Conservation (phyloP, 495 filamentous ascomycete genomes). For the Penicillium alfredii region DNA sequence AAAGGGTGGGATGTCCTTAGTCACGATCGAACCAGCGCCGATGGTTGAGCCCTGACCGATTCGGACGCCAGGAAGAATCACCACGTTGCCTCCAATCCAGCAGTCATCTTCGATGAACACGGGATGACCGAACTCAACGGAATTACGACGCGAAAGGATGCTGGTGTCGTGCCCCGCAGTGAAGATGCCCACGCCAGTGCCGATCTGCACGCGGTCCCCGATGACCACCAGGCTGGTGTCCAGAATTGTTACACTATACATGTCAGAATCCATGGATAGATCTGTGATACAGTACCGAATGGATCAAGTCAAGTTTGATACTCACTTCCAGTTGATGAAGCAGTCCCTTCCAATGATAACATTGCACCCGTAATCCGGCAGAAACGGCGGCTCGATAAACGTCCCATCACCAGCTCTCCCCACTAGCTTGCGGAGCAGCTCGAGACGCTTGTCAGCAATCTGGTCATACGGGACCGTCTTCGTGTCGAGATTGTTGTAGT, state of each 20-base stretch:
- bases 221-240: slow-evolving; percentile 69
- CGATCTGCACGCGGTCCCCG: slow-evolving; percentile 66
- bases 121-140: slow-evolving; percentile 63
- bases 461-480: slow-evolving; percentile 32
- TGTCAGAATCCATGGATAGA: not conserved
- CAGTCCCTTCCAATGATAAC: slow-evolving; percentile 43
- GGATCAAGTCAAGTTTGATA: not conserved
- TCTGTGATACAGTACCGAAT: not conserved
- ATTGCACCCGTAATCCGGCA: slow-evolving; percentile 53
- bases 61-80: slow-evolving; percentile 65
- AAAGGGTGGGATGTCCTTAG: slow-evolving; percentile 22
- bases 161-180: slow-evolving; percentile 61
- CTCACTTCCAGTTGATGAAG: slow-evolving; percentile 50
- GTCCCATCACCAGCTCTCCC: slow-evolving; percentile 39
- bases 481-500: slow-evolving; percentile 46
- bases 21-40: slow-evolving; percentile 41
- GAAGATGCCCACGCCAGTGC: slow-evolving; percentile 62
- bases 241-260: slow-evolving; percentile 27
- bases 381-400: slow-evolving; percentile 48
- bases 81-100: slow-evolving; percentile 71
- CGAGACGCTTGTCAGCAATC: slow-evolving; percentile 27
- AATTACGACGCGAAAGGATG: slow-evolving; percentile 57
- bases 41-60: slow-evolving; percentile 40
- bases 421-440: slow-evolving; percentile 36
- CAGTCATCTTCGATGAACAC: slow-evolving; percentile 73